phyloP scores from a whole-genome alignment of 1,139 yeast species.

The Geotrichum restrictum region DNA sequence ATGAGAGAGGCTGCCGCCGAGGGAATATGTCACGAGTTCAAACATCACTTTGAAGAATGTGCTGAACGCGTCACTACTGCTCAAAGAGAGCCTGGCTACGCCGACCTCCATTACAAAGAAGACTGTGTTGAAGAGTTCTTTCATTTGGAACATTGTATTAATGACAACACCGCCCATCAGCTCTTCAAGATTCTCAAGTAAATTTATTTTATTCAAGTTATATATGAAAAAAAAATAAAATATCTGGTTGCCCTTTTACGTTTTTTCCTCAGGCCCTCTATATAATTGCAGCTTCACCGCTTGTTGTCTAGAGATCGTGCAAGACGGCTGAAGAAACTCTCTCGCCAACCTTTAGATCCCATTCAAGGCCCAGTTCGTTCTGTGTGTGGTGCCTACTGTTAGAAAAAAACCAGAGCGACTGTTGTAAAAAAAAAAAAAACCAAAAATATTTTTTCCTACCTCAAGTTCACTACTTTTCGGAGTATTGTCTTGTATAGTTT shows the following conservation, averaged over 20 bases:
- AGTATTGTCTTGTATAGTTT: conserved; percentile 17
- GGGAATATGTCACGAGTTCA: conserved; percentile 65
- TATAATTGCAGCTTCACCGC: too few relatives aligned
- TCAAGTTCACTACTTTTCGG: conserved; percentile 11
- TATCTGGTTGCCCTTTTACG: too few relatives aligned
- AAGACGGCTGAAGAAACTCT: background rate
- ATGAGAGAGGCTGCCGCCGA: conserved; percentile 45
- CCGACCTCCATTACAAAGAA: conserved; percentile 75
- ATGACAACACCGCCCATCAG: conserved; percentile 90
- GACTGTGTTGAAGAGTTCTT: conserved; percentile 97
- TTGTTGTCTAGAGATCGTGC: too few relatives aligned
- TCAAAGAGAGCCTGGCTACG: conserved; percentile 79
- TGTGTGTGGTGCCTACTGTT: background rate
- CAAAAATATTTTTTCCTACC: too few relatives aligned
- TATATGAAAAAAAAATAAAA: too few relatives aligned
- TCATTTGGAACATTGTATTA: conserved; percentile 92
- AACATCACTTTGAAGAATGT: conserved; percentile 93
- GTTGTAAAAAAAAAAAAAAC: too few relatives aligned
- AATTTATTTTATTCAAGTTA: background rate
- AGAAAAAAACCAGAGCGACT: background rate
- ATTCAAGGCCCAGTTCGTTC: conserved; percentile 16
- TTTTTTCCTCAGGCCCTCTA: too few relatives aligned
- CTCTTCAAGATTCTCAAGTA: conserved; percentile 47
- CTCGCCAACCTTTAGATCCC: background rate
- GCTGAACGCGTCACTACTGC: conserved; percentile 88